phyloP scores from a whole-genome alignment of 2,329 filamentous ascomycete genomes.

The Claviceps monticola region DNA sequence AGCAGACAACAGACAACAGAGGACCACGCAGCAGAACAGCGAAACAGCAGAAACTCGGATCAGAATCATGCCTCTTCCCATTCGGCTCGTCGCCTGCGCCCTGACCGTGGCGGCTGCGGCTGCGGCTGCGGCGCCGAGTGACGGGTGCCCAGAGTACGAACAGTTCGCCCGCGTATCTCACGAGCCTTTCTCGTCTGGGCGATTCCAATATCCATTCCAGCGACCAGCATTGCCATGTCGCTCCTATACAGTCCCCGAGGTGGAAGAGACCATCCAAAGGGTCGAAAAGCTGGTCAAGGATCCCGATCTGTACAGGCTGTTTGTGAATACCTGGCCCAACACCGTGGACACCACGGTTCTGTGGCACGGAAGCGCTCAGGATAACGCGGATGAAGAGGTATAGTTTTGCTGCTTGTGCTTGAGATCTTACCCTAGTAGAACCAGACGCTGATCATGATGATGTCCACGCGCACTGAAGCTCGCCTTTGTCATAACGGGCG shows the following conservation, averaged over 20 bases:
- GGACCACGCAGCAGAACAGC: no score
- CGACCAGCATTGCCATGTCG: constrained; percentile 63
- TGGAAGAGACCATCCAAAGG: constrained; percentile 59
- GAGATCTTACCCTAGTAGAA: no score
- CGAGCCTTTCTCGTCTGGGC: constrained; percentile 62
- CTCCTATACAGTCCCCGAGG: constrained; percentile 62
- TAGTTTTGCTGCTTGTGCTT: not conserved
- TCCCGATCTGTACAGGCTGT: constrained; percentile 58
- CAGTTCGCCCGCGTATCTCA: constrained; percentile 31
- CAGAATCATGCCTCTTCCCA: not conserved
- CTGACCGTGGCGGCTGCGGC: constrained; percentile 12
- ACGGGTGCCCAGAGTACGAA: constrained; percentile 21
- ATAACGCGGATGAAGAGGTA: constrained; percentile 45
- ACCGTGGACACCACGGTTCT: constrained; percentile 60
- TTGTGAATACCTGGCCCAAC: constrained; percentile 61
- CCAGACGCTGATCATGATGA: not conserved
- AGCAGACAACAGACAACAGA: no score
- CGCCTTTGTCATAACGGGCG: constrained; percentile 71
- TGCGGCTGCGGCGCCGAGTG: constrained; percentile 6
- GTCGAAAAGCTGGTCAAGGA: constrained; percentile 60
- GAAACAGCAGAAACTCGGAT: no score
- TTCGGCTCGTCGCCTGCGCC: constrained; percentile 18
- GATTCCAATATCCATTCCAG: constrained; percentile 64
- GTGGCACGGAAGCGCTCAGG: constrained; percentile 48
- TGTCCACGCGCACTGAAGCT: constrained; percentile 27